A percentile compares a stretch with the other conserved stretches of the same genome.
Conservation (phyloP, 2,329 filamentous ascomycete species). For the Elsinoe perseae region DNA sequence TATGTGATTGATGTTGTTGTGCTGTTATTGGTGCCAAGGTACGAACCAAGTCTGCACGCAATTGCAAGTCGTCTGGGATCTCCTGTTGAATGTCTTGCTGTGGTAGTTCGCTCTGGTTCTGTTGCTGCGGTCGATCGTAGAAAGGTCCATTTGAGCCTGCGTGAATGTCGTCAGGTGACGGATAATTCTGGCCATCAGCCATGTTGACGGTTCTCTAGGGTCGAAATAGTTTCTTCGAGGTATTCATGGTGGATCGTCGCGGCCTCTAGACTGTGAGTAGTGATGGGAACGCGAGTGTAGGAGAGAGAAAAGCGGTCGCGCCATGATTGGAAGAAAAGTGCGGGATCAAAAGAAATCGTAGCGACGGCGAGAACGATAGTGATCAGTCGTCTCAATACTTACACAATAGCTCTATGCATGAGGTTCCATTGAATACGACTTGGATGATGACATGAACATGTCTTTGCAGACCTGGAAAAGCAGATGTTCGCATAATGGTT, state of each 20-base stretch:
- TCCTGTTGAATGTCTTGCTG: conserved; percentile 9
- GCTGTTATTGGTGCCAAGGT: conserved; percentile 16
- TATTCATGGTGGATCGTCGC: background rate
- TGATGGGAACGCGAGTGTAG: background rate
- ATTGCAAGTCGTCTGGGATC: conserved; percentile 15
- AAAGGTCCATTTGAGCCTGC: conserved; percentile 15
- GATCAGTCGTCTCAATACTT: background rate
- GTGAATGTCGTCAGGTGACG: conserved; percentile 17
- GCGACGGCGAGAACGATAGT: background rate
- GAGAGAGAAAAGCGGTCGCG: background rate
- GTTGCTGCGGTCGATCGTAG: conserved; percentile 14
- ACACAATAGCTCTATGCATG: background rate
- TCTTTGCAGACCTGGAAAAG: background rate
- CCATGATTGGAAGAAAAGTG: conserved; percentile 2
- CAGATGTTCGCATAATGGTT: background rate
- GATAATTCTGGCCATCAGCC: conserved; percentile 17
- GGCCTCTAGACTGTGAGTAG: background rate
- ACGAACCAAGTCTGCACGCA: conserved; percentile 18
- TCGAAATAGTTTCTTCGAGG: background rate
- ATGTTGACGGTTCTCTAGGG: background rate
- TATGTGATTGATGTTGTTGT: conserved; percentile 1
- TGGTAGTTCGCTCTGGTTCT: conserved; percentile 1
- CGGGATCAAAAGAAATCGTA: conserved; percentile 2
- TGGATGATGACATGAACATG: background rate
- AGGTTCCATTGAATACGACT: background rate